A percentile compares a stretch with the other conserved stretches of the same genome.
Evolutionary conservation across 768 basidiomycete genomes (phyloP).

Genomic region (Trametes coccinea): DNA sequence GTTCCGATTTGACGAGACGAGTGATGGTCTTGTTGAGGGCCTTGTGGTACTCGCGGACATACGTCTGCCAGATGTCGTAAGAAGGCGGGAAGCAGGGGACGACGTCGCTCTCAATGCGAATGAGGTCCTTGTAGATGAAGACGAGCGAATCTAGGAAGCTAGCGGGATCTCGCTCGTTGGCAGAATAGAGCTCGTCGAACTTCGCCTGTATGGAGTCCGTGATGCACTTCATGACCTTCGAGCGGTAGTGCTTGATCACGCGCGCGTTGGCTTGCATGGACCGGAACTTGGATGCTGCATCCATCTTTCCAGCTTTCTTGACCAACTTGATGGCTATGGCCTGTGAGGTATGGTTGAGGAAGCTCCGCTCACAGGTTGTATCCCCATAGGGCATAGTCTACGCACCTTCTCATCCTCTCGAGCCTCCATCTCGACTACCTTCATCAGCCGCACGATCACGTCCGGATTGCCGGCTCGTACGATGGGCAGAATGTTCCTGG

Average conservation of each 20-base stretch:
- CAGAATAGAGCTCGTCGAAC: constrained; percentile 68
- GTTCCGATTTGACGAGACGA: constrained; percentile 66
- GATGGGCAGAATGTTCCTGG: constrained; percentile 74
- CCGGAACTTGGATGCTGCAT: constrained; percentile 90
- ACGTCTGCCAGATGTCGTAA: constrained; percentile 85
- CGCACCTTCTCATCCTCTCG: constrained; percentile 90
- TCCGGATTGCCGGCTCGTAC: constrained; percentile 76
- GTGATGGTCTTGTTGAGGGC: constrained; percentile 74
- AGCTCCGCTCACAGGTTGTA: not conserved
- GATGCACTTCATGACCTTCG: constrained; percentile 83
- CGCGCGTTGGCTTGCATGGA: constrained; percentile 93
- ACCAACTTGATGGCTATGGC: constrained; percentile 92
- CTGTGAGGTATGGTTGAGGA: constrained; percentile 40
- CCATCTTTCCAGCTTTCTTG: constrained; percentile 90
- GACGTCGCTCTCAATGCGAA: constrained; percentile 88
- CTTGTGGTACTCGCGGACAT: constrained; percentile 88
- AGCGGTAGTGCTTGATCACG: constrained; percentile 92
- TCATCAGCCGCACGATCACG: constrained; percentile 89
- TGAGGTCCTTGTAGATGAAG: constrained; percentile 95
- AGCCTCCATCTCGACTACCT: constrained; percentile 92
- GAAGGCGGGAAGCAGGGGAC: constrained; percentile 89
- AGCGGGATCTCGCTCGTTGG: constrained; percentile 61
- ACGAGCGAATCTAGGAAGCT: constrained; percentile 75
- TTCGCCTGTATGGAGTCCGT: constrained; percentile 69
- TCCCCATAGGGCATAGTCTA: not conserved